Base-by-base conservation (phyloP, 768 basidiomycete species). In the Termitomyces sp. region DNA sequence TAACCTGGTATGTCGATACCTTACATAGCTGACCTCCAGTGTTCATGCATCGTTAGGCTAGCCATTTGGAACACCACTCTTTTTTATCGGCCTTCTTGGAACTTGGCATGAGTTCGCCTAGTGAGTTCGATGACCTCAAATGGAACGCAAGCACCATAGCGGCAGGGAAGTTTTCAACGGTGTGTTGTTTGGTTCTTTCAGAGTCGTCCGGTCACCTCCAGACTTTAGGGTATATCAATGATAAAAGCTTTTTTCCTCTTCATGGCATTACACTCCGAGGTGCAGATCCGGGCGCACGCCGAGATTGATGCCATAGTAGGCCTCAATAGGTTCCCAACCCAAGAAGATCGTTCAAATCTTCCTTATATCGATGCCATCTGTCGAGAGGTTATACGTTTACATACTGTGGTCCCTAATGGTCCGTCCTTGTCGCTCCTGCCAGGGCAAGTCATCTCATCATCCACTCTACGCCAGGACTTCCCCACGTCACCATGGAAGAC, bases 261-360 rank as follows among this genome's bases (percentile, higher is more conserved):
- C 4, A 72, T 72, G 68, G 58, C 63, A 3, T 56, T 69, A 7
- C 60, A 65, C 53, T 68, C 70, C 1, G 61, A 65, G 1, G 61
- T 68, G 0, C 64, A 65, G 42, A 43, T 38, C 3, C 59, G 52
- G 37, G 67, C 68, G 1, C 70, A 67, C 38, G 61, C 50, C 35
- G 67, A 71, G 53, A 56, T 71, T 0, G 64, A 71, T 48, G n/a
- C 10, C 0, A 54, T 67, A 3, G 58, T 69, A 3, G 66, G 68
- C 1, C 45, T n/a, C 2, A 61, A 64, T 17, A 44, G 66, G 8
- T 62, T 69, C 5, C 70, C 70, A 7, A 51, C 58, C 5, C 60
- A 68, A 23, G 61, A 52, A 1, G 70, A 71, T 50, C 54, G 62
- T 8, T 33, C 57, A 0, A 33, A 59, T 7, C 61, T 70, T 2